Evolutionary conservation across 2,329 filamentous ascomycete species (phyloP).

Genomic region (Dactylellina leptospora): DNA sequence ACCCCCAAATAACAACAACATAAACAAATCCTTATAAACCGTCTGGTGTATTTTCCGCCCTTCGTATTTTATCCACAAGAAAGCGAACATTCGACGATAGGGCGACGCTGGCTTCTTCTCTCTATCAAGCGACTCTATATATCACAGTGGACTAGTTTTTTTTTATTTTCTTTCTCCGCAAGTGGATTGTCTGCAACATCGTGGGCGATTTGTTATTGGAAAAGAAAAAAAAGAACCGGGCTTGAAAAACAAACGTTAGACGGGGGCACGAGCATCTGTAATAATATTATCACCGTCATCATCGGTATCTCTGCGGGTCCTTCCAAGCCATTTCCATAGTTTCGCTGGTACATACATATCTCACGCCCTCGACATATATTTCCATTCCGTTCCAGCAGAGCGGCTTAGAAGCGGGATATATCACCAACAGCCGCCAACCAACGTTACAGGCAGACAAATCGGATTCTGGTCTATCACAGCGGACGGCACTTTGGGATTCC

Average conservation of each 20-base stretch:
- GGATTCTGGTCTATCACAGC: constrained; percentile 19
- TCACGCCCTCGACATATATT: constrained; percentile 33
- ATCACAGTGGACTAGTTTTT: background rate
- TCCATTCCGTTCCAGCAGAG: constrained; percentile 47
- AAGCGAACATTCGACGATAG: constrained; percentile 45
- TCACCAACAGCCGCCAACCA: constrained; percentile 4
- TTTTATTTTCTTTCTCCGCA: constrained; percentile 7
- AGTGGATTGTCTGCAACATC: constrained; percentile 19
- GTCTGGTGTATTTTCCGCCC: constrained; percentile 9
- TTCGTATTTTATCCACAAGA: too few species aligned
- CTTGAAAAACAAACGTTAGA: too few species aligned
- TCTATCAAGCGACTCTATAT: constrained; percentile 8
- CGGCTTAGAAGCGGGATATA: constrained; percentile 40
- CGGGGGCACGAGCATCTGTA: too few species aligned
- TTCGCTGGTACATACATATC: constrained; percentile 31
- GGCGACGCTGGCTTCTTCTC: constrained; percentile 35
- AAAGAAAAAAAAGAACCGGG: too few species aligned
- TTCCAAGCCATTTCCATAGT: constrained; percentile 30
- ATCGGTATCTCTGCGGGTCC: too few species aligned
- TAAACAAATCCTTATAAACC: constrained; percentile 46
- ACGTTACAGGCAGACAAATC: constrained; percentile 7
- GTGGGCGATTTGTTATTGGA: constrained; percentile 13
- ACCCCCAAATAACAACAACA: constrained; percentile 51
- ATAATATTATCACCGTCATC: constrained; percentile 28
- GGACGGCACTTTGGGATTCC: constrained; percentile 31